A percentile compares a stretch with the other conserved stretches of the same genome.
phyloP scores from a whole-genome alignment of 352 stramenopile genomes.

The Pythium rhizo-oryzae region DNA sequence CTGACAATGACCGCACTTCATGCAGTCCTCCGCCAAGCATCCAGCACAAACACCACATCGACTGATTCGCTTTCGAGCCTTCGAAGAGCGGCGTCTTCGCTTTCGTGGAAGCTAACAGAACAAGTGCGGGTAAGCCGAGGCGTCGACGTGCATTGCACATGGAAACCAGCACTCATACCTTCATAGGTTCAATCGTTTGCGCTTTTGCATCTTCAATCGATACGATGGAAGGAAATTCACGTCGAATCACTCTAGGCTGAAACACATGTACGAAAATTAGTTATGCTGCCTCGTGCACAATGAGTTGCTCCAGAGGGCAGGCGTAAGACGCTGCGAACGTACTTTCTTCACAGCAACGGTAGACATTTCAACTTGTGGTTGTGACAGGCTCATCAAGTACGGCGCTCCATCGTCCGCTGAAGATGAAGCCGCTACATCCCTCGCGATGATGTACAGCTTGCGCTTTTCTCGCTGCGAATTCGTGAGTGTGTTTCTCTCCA shows the following conservation, averaged over 20 bases:
- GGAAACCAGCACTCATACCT: background rate
- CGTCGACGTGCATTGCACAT: background rate
- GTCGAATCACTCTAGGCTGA: slow-evolving; percentile 5
- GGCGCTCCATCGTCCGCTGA: background rate
- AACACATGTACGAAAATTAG: background rate
- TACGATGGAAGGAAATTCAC: background rate
- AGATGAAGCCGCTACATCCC: slow-evolving; percentile 8
- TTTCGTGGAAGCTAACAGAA: slow-evolving; percentile 32
- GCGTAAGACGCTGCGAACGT: background rate
- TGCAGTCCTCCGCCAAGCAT: slow-evolving; percentile 81
- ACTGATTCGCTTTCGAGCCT: slow-evolving; percentile 69
- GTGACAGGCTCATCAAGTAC: slow-evolving; percentile 2
- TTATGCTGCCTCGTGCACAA: background rate
- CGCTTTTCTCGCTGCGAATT: slow-evolving; percentile 17
- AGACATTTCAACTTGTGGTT: slow-evolving; percentile 10
- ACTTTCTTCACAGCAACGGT: slow-evolving; percentile 11
- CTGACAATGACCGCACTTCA: slow-evolving; percentile 86
- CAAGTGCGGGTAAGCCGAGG: background rate
- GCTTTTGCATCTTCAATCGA: background rate
- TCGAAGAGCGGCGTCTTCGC: slow-evolving; percentile 37
- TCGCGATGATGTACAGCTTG: slow-evolving; percentile 9
- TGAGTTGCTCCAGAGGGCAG: background rate
- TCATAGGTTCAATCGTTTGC: background rate
- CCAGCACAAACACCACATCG: slow-evolving; percentile 79
- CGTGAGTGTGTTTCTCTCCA: slow-evolving; percentile 16